Base-by-base conservation (phyloP, 371 early-diverging fungal species). In the Synchytrium microbalum region DNA sequence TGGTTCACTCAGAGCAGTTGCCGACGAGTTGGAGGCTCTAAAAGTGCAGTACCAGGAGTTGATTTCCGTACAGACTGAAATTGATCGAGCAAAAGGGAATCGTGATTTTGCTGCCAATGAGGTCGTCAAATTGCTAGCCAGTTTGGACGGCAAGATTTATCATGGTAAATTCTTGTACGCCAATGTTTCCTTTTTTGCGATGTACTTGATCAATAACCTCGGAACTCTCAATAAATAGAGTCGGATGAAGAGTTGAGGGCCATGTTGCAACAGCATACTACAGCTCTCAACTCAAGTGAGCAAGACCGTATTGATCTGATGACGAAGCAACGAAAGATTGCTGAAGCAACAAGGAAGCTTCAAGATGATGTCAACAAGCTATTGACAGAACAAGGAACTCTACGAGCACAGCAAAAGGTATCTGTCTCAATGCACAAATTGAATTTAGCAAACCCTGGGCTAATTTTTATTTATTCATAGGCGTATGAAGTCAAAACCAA, bases 201-300 rank as follows among this genome's bases (percentile, higher is more conserved):
- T n/a, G n/a, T n/a, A n/a, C n/a, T n/a, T n/a, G n/a, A n/a, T n/a
- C n/a, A n/a, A n/a, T n/a, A n/a, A n/a, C n/a, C n/a, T n/a, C n/a
- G n/a, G n/a, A n/a, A n/a, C n/a, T n/a, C n/a, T n/a, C n/a, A n/a
- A n/a, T n/a, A 32, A 23, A 32, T 52, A 46, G 52, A 67, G 13
- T 26, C 26, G 24, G 24, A 58, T 76, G 23, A 72, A 70, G 16
- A 69, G 72, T 0, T 72, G 77, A 32, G 67, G 60, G n/a, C 46
- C 46, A 10, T 38, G 46, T 19, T 38, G 46, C 46, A 38, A 38
- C 46, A 38, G 19, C 46, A 38, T 38, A 19, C 19, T 5, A 19
- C 5, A 5, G 5, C 46, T 38, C 46, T 38, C 10, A 38, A 5
- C 19, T 38, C 19, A 10, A 38, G 46, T 38, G 46, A 38, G 19